Percentiles rank a stretch among this genome's conserved stretches.
These are phyloP conservation scores for Cladobotryum mycophilum DNA, from an alignment of 2,329 filamentous ascomycete genomes.

Conservation along the genomic window DNA sequence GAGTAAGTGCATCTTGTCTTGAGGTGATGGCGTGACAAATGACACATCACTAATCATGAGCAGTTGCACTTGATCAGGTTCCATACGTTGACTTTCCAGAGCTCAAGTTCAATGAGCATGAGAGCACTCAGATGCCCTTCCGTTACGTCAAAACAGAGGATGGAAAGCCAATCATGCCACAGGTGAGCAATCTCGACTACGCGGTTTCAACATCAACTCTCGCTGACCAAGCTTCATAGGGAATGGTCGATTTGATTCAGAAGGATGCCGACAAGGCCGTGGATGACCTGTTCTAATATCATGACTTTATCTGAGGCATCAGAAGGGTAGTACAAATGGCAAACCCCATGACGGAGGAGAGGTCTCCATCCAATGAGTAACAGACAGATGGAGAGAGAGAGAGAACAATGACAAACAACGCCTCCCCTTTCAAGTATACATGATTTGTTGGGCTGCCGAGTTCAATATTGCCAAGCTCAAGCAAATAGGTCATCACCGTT, in stretches of 20 bases:
- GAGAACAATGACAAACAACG: no score
- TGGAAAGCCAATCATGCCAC: slow-evolving; percentile 83
- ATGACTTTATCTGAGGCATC: background rate
- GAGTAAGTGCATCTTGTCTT: slow-evolving; percentile 45
- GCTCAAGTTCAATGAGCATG: slow-evolving; percentile 80
- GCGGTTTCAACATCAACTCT: no score
- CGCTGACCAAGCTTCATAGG: slow-evolving; percentile 42
- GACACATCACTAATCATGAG: slow-evolving; percentile 10
- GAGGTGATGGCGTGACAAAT: background rate
- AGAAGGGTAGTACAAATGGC: background rate
- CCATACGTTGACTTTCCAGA: slow-evolving; percentile 84
- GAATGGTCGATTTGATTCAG: slow-evolving; percentile 90
- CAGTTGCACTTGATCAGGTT: slow-evolving; percentile 73
- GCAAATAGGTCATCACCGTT: no score
- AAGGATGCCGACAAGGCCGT: slow-evolving; percentile 91
- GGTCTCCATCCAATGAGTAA: no score
- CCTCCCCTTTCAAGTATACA: no score
- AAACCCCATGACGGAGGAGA: no score
- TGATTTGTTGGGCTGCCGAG: no score
- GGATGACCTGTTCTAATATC: slow-evolving; percentile 67
- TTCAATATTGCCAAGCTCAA: no score
- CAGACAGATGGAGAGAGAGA: no score
- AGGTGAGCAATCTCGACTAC: slow-evolving; percentile 47
- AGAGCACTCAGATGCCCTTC: slow-evolving; percentile 97
- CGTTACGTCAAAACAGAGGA: slow-evolving; percentile 76